Conservation (phyloP, 345 rosid species). For the Populus alba region DNA sequence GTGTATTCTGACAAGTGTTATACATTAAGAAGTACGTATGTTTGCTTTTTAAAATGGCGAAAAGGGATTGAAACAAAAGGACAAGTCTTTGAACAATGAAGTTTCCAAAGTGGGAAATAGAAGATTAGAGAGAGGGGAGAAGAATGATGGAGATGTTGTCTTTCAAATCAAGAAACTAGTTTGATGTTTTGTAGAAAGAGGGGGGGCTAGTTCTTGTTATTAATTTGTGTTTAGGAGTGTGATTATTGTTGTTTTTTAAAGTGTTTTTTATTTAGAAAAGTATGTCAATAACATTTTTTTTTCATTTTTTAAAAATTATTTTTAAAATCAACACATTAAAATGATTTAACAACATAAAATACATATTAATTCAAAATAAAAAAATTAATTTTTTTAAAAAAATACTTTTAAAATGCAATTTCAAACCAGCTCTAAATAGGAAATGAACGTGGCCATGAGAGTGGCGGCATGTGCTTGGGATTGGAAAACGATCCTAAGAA, state of each 20-base stretch:
- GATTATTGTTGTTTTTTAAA: too few relatives aligned
- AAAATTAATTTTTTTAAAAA: too few relatives aligned
- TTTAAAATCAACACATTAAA: too few relatives aligned
- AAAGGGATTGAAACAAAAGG: neutral
- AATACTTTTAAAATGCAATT: too few relatives aligned
- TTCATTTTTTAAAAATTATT: too few relatives aligned
- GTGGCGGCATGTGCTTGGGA: slow-evolving; percentile 33
- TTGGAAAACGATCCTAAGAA: slow-evolving; percentile 17
- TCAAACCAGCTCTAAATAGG: too few relatives aligned
- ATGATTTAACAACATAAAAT: too few relatives aligned
- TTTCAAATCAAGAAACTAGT: neutral
- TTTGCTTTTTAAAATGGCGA: neutral
- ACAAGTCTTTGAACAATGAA: neutral
- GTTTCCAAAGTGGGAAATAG: neutral
- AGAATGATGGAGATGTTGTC: neutral
- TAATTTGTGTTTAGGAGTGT: too few relatives aligned
- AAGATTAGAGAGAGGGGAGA: slow-evolving; percentile 1
- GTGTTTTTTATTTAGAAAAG: too few relatives aligned
- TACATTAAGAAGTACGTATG: slow-evolving; percentile 16
- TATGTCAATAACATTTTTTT: too few relatives aligned
- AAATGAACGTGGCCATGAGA: slow-evolving; percentile 17
- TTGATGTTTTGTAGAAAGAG: neutral
- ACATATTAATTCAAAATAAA: too few relatives aligned
- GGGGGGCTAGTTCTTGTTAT: too few relatives aligned
- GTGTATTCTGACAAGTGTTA: slow-evolving; percentile 32